A percentile compares a stretch with the other conserved stretches of the same genome.
Conservation (phyloP, 306 rosid species). For the Glycine soja region DNA sequence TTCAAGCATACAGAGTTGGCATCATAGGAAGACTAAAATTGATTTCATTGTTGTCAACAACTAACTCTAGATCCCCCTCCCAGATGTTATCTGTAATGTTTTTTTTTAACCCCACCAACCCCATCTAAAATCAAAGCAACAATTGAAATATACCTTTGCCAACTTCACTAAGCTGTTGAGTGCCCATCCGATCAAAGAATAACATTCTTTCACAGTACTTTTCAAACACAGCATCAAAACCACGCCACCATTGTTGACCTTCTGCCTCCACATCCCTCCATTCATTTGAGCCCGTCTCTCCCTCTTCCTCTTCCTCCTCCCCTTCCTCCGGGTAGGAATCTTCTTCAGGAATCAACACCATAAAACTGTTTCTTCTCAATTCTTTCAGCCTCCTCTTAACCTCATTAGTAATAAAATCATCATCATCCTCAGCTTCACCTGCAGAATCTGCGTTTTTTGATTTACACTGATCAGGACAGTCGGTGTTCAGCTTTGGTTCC, state of each 20-base stretch:
- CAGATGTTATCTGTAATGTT: background rate
- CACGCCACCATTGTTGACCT: constrained; percentile 97
- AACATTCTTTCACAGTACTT: constrained; percentile 87
- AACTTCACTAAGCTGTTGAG: constrained; percentile 62
- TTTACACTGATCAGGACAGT: constrained; percentile 52
- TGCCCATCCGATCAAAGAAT: constrained; percentile 79
- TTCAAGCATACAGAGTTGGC: background rate
- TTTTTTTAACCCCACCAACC: background rate
- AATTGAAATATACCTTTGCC: constrained; percentile 57
- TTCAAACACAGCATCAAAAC: constrained; percentile 85
- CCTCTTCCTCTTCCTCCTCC: constrained; percentile 80
- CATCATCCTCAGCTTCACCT: constrained; percentile 78
- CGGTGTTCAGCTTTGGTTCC: constrained; percentile 56
- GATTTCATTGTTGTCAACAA: background rate
- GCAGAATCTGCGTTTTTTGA: constrained; percentile 60
- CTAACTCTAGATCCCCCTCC: background rate
- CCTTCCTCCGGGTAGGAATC: constrained; percentile 81
- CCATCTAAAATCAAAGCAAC: background rate
- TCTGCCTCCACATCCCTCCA: constrained; percentile 99
- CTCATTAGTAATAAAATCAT: constrained; percentile 88
- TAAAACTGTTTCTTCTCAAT: constrained; percentile 89
- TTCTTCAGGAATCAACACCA: constrained; percentile 97
- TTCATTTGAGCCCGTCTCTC: constrained; percentile 66
- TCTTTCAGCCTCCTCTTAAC: constrained; percentile 94
- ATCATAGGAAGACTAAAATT: background rate